phyloP scores from a whole-genome alignment of 1,284 basidiomycete genomes.

The Tilletia caries region DNA sequence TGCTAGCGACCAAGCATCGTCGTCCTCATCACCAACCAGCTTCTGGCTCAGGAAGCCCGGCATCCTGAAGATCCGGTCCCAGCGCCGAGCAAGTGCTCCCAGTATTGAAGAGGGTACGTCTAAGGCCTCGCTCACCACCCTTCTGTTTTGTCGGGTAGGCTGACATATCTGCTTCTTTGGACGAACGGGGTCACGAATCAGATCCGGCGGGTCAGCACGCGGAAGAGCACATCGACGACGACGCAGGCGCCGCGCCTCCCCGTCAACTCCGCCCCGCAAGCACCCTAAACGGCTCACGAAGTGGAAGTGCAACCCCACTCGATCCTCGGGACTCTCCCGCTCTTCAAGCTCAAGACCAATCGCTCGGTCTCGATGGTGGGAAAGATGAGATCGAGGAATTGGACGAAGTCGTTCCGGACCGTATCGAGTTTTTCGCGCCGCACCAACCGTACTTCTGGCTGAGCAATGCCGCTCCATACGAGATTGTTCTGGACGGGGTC shows the following conservation, averaged over 20 bases:
- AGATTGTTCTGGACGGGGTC: conserved; percentile 28
- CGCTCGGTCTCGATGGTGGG: neutral
- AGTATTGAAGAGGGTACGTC: neutral
- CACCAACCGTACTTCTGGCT: conserved; percentile 36
- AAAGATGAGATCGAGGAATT: neutral
- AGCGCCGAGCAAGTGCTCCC: neutral
- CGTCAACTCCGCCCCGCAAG: neutral
- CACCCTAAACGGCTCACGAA: neutral
- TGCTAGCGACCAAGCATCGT: too few relatives aligned
- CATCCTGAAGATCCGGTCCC: neutral
- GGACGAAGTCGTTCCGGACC: neutral
- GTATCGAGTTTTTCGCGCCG: conserved; percentile 28
- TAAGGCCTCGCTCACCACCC: neutral
- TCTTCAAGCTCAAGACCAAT: neutral
- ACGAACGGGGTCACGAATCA: neutral
- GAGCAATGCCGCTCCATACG: conserved; percentile 29
- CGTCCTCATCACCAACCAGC: too few relatives aligned
- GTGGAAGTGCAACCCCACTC: neutral
- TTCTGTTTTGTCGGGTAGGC: neutral
- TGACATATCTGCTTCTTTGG: neutral
- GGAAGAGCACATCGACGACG: neutral
- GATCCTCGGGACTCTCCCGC: neutral
- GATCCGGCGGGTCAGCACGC: conserved; percentile 7
- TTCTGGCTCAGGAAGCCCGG: conserved; percentile 3
- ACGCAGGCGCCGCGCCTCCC: neutral